A percentile compares a stretch with the other conserved stretches of the same genome.
Evolutionary conservation across 1,284 basidiomycete species (phyloP).

Genomic region (Flammula alnicola): DNA sequence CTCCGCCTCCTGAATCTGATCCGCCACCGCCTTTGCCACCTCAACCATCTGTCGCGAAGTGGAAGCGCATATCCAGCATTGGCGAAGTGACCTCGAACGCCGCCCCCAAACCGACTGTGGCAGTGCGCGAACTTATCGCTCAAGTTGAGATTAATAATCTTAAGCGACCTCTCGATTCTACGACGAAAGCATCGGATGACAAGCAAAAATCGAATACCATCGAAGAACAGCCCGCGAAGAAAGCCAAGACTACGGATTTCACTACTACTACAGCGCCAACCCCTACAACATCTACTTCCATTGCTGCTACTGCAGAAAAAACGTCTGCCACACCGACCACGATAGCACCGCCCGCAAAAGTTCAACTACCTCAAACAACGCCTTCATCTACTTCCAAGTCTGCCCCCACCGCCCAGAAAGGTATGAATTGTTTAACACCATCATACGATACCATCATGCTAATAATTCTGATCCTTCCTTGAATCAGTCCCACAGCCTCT

Average conservation of each 20-base stretch:
- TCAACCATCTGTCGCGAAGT: constrained; percentile 23
- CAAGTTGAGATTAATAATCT: not conserved
- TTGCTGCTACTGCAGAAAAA: too few species aligned
- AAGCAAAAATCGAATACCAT: not conserved
- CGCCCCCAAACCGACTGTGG: not conserved
- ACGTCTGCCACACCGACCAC: too few species aligned
- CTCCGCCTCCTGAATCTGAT: constrained; percentile 25
- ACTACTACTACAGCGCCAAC: not conserved
- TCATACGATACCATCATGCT: too few species aligned
- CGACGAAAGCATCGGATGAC: not conserved
- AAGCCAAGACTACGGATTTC: constrained; percentile 6
- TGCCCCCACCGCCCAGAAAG: too few species aligned
- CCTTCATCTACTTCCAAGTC: too few species aligned
- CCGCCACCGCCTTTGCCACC: constrained; percentile 13
- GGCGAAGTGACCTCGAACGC: constrained; percentile 9
- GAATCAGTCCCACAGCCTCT: constrained; percentile 21
- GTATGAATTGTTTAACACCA: too few species aligned
- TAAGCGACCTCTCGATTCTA: constrained; percentile 14
- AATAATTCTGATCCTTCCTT: too few species aligned
- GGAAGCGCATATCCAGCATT: constrained; percentile 31
- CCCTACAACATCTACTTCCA: not conserved
- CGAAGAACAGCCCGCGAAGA: constrained; percentile 13
- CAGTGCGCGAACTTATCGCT: not conserved
- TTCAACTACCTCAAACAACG: too few species aligned
- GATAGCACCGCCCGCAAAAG: too few species aligned